Conservation (phyloP, 2,329 filamentous ascomycete genomes). For the Myriosclerotinia curreyana region DNA sequence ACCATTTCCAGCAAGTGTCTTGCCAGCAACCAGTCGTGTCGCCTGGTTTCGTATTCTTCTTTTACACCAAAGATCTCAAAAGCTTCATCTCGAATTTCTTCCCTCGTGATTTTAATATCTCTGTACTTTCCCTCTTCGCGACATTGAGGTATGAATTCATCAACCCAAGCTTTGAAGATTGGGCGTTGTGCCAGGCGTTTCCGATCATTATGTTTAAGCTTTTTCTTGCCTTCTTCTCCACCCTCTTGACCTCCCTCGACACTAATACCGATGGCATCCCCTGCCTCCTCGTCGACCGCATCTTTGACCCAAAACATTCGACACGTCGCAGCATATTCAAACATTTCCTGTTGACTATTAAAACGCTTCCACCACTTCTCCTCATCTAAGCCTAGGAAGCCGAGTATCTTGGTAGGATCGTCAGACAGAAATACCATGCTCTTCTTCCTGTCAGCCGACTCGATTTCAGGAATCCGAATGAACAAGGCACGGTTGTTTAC, state of each 20-base stretch:
- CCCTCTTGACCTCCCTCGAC: conserved; percentile 33
- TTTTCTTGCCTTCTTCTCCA: conserved; percentile 39
- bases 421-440: conserved; percentile 57
- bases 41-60: conserved; percentile 45
- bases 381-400: conserved; percentile 60
- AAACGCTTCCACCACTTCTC: conserved; percentile 56
- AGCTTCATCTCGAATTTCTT: conserved; percentile 51
- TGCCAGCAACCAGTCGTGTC: conserved; percentile 45
- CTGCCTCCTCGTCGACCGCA: conserved; percentile 36
- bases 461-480: conserved; percentile 66
- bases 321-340: conserved; percentile 57
- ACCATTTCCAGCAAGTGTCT: conserved; percentile 46
- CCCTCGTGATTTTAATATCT: conserved; percentile 39
- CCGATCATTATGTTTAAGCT: conserved; percentile 54
- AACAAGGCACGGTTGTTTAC: conserved; percentile 61
- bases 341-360: conserved; percentile 52
- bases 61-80: conserved; percentile 50
- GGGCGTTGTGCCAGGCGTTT: conserved; percentile 53
- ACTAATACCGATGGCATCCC: conserved; percentile 21
- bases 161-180: conserved; percentile 58
- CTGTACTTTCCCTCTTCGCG: conserved; percentile 43
- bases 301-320: conserved; percentile 53
- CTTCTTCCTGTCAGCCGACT: conserved; percentile 53
- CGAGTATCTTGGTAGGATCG: conserved; percentile 54
- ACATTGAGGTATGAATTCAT: conserved; percentile 59